A percentile compares a stretch with the other conserved stretches of the same genome.
These are phyloP conservation scores for Sonneratia caseolaris DNA, from an alignment of 345 rosid species.

Conservation along the genomic window DNA sequence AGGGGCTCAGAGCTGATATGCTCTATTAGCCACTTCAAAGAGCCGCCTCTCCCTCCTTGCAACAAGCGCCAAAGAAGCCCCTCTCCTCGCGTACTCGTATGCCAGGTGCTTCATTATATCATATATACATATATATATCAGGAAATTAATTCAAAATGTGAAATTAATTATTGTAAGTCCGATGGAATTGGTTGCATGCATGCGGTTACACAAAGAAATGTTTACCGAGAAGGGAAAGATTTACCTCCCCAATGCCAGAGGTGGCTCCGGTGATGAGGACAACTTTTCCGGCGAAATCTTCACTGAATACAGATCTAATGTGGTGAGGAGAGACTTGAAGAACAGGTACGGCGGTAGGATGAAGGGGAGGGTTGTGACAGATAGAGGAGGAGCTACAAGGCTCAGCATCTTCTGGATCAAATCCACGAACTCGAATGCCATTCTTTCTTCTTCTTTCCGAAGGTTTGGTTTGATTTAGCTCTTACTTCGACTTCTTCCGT, in stretches of 20 bases:
- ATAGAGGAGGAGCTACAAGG: slow-evolving; percentile 14
- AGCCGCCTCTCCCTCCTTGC: slow-evolving; percentile 22
- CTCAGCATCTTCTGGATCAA: slow-evolving; percentile 24
- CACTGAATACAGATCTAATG: slow-evolving; percentile 18
- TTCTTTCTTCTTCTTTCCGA: too few relatives aligned
- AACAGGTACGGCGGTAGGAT: slow-evolving; percentile 34
- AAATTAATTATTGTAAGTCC: too few relatives aligned
- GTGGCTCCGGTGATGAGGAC: slow-evolving; percentile 57
- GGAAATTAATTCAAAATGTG: too few relatives aligned
- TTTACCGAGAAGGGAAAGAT: not conserved
- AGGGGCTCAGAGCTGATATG: slow-evolving; percentile 25
- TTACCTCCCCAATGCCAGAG: slow-evolving; percentile 63
- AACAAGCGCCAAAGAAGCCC: slow-evolving; percentile 32
- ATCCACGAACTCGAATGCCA: slow-evolving; percentile 14
- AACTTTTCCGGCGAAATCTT: slow-evolving; percentile 56
- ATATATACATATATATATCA: not conserved
- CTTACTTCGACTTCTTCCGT: too few relatives aligned
- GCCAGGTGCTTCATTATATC: slow-evolving; percentile 22
- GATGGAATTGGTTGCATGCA: too few relatives aligned
- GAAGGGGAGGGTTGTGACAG: slow-evolving; percentile 21
- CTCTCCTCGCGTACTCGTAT: slow-evolving; percentile 26
- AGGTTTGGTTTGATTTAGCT: too few relatives aligned
- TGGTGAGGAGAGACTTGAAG: slow-evolving; percentile 21
- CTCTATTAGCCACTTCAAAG: slow-evolving; percentile 12
- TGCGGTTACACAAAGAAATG: not conserved